A percentile compares a stretch with the other conserved stretches of the same genome.
These are phyloP conservation scores for Peronosclerospora sorghi DNA, from an alignment of 352 stramenopile genomes.

Conservation along the genomic window DNA sequence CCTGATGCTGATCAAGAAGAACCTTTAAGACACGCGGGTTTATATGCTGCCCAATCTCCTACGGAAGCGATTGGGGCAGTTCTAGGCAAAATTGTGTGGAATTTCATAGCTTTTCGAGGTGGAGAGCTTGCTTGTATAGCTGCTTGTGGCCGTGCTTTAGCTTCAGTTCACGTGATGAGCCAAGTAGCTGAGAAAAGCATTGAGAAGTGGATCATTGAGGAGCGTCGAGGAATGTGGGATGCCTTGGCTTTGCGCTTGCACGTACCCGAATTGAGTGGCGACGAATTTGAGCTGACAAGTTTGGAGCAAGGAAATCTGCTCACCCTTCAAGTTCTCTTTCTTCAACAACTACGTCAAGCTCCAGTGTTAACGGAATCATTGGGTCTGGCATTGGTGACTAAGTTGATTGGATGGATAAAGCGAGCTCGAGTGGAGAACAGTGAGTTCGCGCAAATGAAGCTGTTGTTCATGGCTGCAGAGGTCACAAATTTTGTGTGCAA, in stretches of 20 bases:
- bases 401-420: slow-evolving; percentile 67
- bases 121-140: slow-evolving; percentile 64
- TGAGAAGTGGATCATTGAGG: slow-evolving; percentile 78
- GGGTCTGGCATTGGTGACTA: slow-evolving; percentile 52
- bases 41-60: slow-evolving; percentile 13
- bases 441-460: slow-evolving; percentile 67
- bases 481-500: slow-evolving; percentile 63
- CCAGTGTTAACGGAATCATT: slow-evolving; percentile 59
- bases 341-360: slow-evolving; percentile 55
- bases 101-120: slow-evolving; percentile 68
- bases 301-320: slow-evolving; percentile 64
- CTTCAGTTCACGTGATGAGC: slow-evolving; percentile 76
- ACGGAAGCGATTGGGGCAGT: slow-evolving; percentile 45
- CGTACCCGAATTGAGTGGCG: slow-evolving; percentile 68
- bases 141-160: slow-evolving; percentile 60
- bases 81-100: slow-evolving; percentile 64
- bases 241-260: slow-evolving; percentile 45
- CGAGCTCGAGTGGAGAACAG: slow-evolving; percentile 39
- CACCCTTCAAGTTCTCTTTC: slow-evolving; percentile 66
- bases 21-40: not conserved
- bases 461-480: slow-evolving; percentile 70
- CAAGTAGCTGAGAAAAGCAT: slow-evolving; percentile 73
- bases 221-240: slow-evolving; percentile 50
- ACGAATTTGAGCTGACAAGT: slow-evolving; percentile 68
- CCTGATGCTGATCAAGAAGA: slow-evolving; percentile 13